Evolutionary conservation across 2,329 filamentous ascomycete genomes (phyloP), one percentile per base, ranked within the genome.

Genomic region (Sclerotinia nivalis): DNA sequence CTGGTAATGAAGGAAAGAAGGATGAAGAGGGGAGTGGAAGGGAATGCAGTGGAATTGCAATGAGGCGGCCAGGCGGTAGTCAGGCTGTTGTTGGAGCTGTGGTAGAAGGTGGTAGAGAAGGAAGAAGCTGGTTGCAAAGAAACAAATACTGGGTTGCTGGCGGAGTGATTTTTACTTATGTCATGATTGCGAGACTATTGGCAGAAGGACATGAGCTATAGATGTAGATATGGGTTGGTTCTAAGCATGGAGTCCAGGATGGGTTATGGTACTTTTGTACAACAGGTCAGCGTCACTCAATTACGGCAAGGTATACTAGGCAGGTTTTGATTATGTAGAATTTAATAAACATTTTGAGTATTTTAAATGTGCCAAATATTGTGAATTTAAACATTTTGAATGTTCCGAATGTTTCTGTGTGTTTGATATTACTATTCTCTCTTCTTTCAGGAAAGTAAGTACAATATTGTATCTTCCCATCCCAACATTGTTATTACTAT

Each of bases 61-160:
- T 85, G 82, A 88, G 80, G 84, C 90, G 86, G 81, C 91, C 79
- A 79, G 83, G 82, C 50, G 84, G 84, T 12, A 88, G 86, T 75
- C 82, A 82, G 25, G 80, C 83, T 22, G 82, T 85, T 1, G 78
- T 88, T 20, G 87, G 85, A 3, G 86, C 84, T 12, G 87, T 96
- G 0, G 91, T 96, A n/a, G 92, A 95, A 74, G 93, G 92, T 82
- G 80, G 92, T 81, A 80, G 93, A 86, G 86, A 90, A 82, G 92
- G 93, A 0, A 89, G 93, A 75, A 88, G 93, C 70, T 98, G 93
- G 93, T 79, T 96, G 73, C 86, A 88, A 74, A 87, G 89, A 72
- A 92, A 97, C 82, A 96, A 93, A 82, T 84, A 94, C 72, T 85
- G 91, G 76, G 83, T 97, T 60, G 85, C 88, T 0, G 87, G 92